Base-by-base conservation (phyloP, 2,329 filamentous ascomycete species). In the Pseudonectria foliicola region DNA sequence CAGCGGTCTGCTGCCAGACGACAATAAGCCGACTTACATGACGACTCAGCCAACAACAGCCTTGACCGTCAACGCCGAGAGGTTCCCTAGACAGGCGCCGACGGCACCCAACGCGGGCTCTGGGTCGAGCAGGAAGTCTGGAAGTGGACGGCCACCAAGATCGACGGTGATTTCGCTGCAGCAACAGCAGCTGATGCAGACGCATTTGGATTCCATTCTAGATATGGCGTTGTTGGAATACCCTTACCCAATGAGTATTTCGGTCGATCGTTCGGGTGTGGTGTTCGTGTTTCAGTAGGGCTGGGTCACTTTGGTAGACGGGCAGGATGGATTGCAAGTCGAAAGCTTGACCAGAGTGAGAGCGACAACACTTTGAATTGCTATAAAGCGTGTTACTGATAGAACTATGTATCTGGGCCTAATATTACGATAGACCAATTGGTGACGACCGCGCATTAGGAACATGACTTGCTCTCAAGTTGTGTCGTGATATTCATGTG, bases 181-280 rank as follows among this genome's bases (percentile, higher is more conserved):
- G 62, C 89, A 95, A 57, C 86, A 93, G 58, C 79, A 87, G 60
- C 60, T 98, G 48, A 64, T 96, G 38, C 83, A 80, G 56, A 86
- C 82, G 39, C 92, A 98, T 62, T 61, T 95, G 51, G 92, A 98
- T 62, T 80, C 80, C 4, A 80, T 98, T 39, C 75, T 85, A 53
- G 90, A 96, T 62, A 80, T 95, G 47, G 83, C 83, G n/a, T 65
- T 96, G 53, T 61, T 98, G 48, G 87, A 95, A 65, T 71, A 77
- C 45, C 92, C 92, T 15, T 95, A 94, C 59, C 84, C 83, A 4
- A 95, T 96, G 86, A 83, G 89, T 24, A 71, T 96, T 32, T 93
- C 85, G 46, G 89, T 84, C 35, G 92, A 98, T 67, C 72, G 90
- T 49, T 85, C 82, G 26, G 92, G 92, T 1, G 81, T 90, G 57